These are phyloP conservation scores for Chaetomiaceae sp. DNA, from an alignment of 2,329 filamentous ascomycete species.

Conservation along the genomic window DNA sequence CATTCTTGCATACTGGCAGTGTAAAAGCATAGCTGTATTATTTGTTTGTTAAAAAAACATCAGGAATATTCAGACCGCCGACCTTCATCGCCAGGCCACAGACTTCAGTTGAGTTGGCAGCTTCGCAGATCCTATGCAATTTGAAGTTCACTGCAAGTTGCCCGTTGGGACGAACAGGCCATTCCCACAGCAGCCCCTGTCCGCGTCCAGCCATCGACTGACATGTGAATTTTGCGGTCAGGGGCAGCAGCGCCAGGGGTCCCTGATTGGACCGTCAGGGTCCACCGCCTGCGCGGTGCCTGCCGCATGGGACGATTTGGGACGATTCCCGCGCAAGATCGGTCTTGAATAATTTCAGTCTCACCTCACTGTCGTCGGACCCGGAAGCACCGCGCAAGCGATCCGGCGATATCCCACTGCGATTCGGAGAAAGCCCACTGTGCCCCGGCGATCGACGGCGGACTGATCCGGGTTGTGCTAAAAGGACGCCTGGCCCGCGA, in stretches of 20 bases:
- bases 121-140: no score
- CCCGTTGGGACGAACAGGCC: no score
- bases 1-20: no score
- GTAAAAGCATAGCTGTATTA: no score
- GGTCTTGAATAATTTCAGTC: conserved; percentile 20
- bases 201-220: conserved; percentile 25
- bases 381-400: background rate
- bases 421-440: no score
- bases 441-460: background rate
- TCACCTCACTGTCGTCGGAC: background rate
- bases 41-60: background rate
- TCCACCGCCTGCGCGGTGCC: conserved; percentile 11
- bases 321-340: conserved; percentile 24
- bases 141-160: no score
- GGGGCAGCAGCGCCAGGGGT: conserved; percentile 11
- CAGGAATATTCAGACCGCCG: background rate
- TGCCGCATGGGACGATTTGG: conserved; percentile 30
- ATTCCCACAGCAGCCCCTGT: no score
- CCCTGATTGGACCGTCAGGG: conserved; percentile 21
- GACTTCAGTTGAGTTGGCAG: no score
- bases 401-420: background rate
- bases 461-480: background rate
- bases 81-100: no score
- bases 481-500: background rate
- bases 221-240: conserved; percentile 28